Evolutionary conservation across 208 protist genomes (phyloP).

Genomic region (Blechomonas ayalai): DNA sequence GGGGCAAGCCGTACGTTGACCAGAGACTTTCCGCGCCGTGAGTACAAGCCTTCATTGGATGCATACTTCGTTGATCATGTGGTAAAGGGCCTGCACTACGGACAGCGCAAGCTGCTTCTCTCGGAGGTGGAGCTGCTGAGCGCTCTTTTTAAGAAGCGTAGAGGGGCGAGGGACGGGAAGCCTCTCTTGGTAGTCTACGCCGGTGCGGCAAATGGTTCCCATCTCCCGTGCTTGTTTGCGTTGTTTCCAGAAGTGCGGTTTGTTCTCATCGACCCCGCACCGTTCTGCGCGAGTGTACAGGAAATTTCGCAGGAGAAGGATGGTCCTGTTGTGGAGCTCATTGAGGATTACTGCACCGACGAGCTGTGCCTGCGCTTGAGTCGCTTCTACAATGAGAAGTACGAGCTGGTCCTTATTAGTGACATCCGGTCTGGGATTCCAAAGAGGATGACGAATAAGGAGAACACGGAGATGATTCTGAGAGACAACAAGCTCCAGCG

Average conservation of each 20-base stretch:
- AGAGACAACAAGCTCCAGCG: constrained; percentile 80
- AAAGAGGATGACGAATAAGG: constrained; percentile 50
- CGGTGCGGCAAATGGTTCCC: constrained; percentile 92
- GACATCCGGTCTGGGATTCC: constrained; percentile 86
- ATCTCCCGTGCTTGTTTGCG: constrained; percentile 80
- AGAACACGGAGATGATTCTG: constrained; percentile 81
- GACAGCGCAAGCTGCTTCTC: constrained; percentile 92
- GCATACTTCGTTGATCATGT: constrained; percentile 29
- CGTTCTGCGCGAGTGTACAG: constrained; percentile 59
- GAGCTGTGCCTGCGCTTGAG: constrained; percentile 72
- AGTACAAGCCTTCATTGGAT: constrained; percentile 47
- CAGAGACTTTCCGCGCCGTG: constrained; percentile 23
- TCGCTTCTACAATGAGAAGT: constrained; percentile 35
- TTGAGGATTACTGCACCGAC: constrained; percentile 86
- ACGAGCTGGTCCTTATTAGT: constrained; percentile 83
- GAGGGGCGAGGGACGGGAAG: constrained; percentile 3
- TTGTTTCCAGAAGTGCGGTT: constrained; percentile 76
- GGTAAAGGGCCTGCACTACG: constrained; percentile 89
- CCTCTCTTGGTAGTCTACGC: constrained; percentile 88
- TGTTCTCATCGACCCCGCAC: constrained; percentile 90
- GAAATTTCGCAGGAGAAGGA: constrained; percentile 21
- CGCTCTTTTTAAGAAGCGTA: constrained; percentile 14
- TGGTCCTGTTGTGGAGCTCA: constrained; percentile 60
- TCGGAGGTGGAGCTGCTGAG: constrained; percentile 93
- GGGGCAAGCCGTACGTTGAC: constrained; percentile 20